These are phyloP conservation scores for Gynandropsis gynandra DNA, from an alignment of 345 rosid species.

Conservation along the genomic window DNA sequence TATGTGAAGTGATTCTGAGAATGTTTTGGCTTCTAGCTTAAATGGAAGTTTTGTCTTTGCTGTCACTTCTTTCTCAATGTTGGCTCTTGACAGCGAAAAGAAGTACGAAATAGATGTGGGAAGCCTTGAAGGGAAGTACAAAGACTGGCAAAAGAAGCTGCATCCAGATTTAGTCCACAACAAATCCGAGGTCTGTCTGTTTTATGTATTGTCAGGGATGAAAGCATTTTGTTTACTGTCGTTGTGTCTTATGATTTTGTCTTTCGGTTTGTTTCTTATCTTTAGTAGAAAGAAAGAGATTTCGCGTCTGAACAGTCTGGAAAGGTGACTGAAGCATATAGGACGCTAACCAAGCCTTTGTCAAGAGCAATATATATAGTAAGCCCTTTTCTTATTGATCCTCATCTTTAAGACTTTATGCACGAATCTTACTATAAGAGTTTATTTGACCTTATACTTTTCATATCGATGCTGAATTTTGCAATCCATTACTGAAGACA, in stretches of 20 bases:
- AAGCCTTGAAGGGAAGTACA: constrained; percentile 62
- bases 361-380: constrained; percentile 82
- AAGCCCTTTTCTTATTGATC: constrained; percentile 23
- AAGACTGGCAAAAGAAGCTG: constrained; percentile 85
- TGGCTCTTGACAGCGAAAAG: constrained; percentile 40
- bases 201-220: not conserved
- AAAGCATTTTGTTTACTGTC: not conserved
- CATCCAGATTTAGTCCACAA: constrained; percentile 97
- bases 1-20: not conserved
- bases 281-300: constrained; percentile 56
- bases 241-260: constrained; percentile 4
- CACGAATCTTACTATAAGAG: too few species aligned
- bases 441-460: not conserved
- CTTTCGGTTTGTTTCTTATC: not conserved
- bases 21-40: not conserved
- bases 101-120: constrained; percentile 51
- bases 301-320: constrained; percentile 89
- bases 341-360: constrained; percentile 49
- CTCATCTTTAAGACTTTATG: not conserved
- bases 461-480: not conserved
- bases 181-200: constrained; percentile 61
- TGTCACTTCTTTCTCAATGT: not conserved
- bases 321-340: constrained; percentile 72
- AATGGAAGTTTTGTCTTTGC: not conserved
- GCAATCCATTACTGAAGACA: not conserved